Base-by-base conservation (phyloP, 495 filamentous ascomycete genomes). In the Neurospora intermedia region DNA sequence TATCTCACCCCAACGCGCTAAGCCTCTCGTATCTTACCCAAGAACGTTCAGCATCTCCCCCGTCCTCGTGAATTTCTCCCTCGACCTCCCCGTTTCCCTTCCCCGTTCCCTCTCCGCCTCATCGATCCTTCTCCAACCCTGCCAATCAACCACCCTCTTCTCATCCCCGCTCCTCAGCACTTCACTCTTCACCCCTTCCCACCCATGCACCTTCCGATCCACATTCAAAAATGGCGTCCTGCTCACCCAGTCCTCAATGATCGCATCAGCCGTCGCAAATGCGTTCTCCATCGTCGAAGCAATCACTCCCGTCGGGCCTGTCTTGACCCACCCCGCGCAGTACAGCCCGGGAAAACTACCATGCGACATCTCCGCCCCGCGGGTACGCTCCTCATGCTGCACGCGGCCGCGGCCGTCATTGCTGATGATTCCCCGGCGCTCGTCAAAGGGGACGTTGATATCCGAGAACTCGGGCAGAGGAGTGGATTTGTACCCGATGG, bases 251-350 rank as follows among this genome's bases (percentile, higher is more conserved):
- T 98, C 96, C 11, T 85, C 80, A 0, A 86, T 87, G 69, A 99
- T 90, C 3, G 90, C 89, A 79, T 97, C 94, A 0, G 89, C 96
- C 2, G 94, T 97, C 20, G 88, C 87, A 77, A 98, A 98, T 1
- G 94, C 96, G 81, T 98, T 96, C 70, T 91, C 89, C 95, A 99
- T 97, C 0, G 96, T 99, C 39, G 90, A 93, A 11, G 96, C 95
- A 80, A 99, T 98, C 4, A 98, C 95, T 7, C 96, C 96, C 6
- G 94, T 97, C 0, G 96, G 96, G 1, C 96, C 96, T 54, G 93
- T 87, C 82, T 98, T 98, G 27, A 97, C 94, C 96, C 96, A 99
- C 5, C 96, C 96, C 27, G 94, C 93, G 75, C 93, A 95, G 81
- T 99, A 99, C 20, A 97, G 77, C 1, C 96, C 96, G 2, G 92